Evolutionary conservation across 768 basidiomycete species (phyloP).

Genomic region (Rhodotorula toruloides): DNA sequence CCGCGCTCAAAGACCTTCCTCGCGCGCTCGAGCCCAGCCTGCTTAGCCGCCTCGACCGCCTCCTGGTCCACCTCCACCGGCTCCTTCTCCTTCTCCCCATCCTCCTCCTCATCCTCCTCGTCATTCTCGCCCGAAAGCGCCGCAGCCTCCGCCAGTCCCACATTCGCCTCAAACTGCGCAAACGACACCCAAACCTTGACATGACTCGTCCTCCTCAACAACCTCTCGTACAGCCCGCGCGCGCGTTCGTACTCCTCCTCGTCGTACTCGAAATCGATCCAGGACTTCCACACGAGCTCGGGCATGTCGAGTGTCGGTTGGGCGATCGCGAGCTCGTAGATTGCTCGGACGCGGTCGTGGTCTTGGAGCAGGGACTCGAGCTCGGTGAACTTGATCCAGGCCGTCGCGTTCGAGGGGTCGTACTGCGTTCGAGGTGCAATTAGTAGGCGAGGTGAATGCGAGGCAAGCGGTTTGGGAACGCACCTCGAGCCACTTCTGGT

Average conservation of each 20-base stretch:
- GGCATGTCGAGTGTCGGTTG: conserved; percentile 89
- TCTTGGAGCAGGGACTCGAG: conserved; percentile 83
- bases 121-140: conserved; percentile 53
- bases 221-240: conserved; percentile 79
- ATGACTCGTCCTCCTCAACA: conserved; percentile 78
- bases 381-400: conserved; percentile 95
- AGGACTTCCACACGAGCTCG: conserved; percentile 87
- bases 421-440: conserved; percentile 56
- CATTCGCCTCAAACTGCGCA: conserved; percentile 75
- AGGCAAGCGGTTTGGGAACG: conserved; percentile 34
- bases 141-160: conserved; percentile 38
- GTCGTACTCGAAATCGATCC: conserved; percentile 91
- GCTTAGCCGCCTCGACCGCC: conserved; percentile 41
- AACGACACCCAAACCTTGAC: conserved; percentile 97
- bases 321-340: conserved; percentile 83
- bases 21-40: conserved; percentile 52
- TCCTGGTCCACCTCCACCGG: conserved; percentile 33
- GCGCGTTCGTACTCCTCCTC: conserved; percentile 85
- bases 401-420: conserved; percentile 81
- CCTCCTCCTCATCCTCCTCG: conserved; percentile 67
- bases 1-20: conserved; percentile 76
- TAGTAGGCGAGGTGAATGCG: conserved; percentile 7
- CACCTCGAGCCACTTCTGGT: conserved; percentile 91
- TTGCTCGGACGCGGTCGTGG: conserved; percentile 78
- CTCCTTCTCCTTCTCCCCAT: conserved; percentile 50